phyloP scores from a whole-genome alignment of 352 stramenopile genomes.

The Achlya hypogyna region DNA sequence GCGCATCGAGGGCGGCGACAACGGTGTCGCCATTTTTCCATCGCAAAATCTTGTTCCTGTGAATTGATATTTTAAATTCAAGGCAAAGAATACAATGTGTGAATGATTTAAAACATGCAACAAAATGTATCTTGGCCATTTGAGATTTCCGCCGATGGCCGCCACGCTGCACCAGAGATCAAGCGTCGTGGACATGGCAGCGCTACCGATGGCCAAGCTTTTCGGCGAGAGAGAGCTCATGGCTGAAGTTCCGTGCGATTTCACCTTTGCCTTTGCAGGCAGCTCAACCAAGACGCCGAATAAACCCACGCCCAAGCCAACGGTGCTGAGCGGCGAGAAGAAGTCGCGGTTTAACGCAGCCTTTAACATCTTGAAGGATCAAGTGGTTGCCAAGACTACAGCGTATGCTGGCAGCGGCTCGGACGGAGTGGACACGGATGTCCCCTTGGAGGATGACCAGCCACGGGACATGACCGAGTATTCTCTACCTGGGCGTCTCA shows the following conservation, averaged over 20 bases:
- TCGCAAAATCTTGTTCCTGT: too few relatives aligned
- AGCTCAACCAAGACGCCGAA: neutral
- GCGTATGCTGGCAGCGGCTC: neutral
- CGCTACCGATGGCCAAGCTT: slow-evolving; percentile 13
- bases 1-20: too few relatives aligned
- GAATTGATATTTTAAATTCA: too few relatives aligned
- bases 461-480: slow-evolving; percentile 5
- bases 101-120: neutral
- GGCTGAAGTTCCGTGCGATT: slow-evolving; percentile 16
- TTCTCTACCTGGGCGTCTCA: slow-evolving; percentile 33
- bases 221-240: slow-evolving; percentile 17
- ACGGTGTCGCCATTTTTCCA: too few relatives aligned
- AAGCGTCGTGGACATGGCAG: neutral
- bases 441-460: neutral
- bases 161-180: neutral
- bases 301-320: neutral
- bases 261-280: slow-evolving; percentile 15
- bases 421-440: neutral
- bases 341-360: slow-evolving; percentile 17
- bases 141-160: neutral
- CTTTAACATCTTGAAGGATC: slow-evolving; percentile 10
- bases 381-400: neutral
- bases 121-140: neutral
- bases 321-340: neutral
- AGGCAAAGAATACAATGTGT: too few relatives aligned